Base-by-base conservation (phyloP, 1,139 yeast genomes). In the Debaryomyces psychrophilus region DNA sequence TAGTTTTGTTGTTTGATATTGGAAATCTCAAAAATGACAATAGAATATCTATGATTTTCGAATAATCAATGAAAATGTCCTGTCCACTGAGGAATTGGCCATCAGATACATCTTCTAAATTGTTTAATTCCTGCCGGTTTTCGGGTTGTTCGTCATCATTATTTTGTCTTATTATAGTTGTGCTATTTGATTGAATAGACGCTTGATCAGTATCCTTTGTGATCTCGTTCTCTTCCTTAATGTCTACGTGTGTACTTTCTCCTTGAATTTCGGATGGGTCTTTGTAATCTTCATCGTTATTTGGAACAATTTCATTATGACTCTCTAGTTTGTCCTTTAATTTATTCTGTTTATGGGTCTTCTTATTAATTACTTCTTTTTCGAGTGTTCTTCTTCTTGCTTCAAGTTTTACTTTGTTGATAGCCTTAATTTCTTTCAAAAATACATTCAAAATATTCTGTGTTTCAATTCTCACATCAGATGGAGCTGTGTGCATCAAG, bases 381-480 rank as follows among this genome's bases (percentile, higher is more conserved):
- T 56, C 39, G 35, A 71, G 50, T 31, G 66, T 71, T 35, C 61
- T 65, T 57, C 64, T 67, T 44, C 67, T 73, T 4, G 74, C 73
- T 43, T 74, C 76, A 35, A 70, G 70, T 57, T 88, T 87, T 29
- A 90, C 82, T 50, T 83, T 85, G 18, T 87, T 77, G 29, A 92
- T 82, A 33, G 89, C 74, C 54, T 82, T 82, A 40, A 92, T 87
- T 59, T 93, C 99, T 53, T 85, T 87, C 38, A 93, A 71, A 52
- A 95, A 82, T 5, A 82, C 79, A 52, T 85, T 87, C 50, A 95
- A 67, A 26, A 90, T 78, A 41, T 87, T 84, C 51, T 87, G 89
- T 0, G 98, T 90, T 41, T 90, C 92, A 3, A 86, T 83, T 50
- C 96, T 76, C 5, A 95, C 96, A 62, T 93, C 99, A 40, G 85